These are phyloP conservation scores for Gossypium anomalum DNA, from an alignment of 345 rosid genomes.

Conservation along the genomic window DNA sequence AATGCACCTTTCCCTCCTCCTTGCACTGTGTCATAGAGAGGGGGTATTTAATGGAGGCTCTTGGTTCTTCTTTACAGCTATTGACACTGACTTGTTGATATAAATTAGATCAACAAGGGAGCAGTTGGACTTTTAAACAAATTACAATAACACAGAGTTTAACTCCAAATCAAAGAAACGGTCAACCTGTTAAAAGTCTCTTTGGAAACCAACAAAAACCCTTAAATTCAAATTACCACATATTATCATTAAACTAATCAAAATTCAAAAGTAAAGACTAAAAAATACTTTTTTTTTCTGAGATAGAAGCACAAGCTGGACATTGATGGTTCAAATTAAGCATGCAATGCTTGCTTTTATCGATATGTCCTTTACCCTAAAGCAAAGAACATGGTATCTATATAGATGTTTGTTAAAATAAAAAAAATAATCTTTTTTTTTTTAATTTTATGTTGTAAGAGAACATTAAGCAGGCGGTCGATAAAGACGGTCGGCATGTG, in stretches of 20 bases:
- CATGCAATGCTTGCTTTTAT: not conserved
- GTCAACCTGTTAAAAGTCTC: constrained; percentile 8
- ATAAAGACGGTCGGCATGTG: constrained; percentile 1
- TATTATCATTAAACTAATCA: not conserved
- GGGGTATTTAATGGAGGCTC: constrained; percentile 39
- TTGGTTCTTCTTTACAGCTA: constrained; percentile 49
- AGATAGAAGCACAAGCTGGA: too few species aligned
- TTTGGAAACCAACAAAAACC: not conserved
- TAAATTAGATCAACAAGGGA: constrained; percentile 15
- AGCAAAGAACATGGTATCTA: not conserved
- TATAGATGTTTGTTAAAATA: not conserved
- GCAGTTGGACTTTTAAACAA: constrained; percentile 4
- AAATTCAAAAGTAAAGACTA: not conserved
- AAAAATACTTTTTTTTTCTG: not conserved
- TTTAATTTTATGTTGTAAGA: not conserved
- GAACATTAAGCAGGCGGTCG: not conserved
- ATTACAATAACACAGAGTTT: not conserved
- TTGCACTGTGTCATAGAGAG: constrained; percentile 16
- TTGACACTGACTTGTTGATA: constrained; percentile 36
- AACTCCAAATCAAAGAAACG: not conserved
- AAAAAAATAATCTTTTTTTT: not conserved
- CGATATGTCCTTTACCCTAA: not conserved
- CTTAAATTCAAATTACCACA: not conserved
- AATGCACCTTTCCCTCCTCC: constrained; percentile 18
- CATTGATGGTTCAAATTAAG: not conserved